phyloP scores from a whole-genome alignment of 768 basidiomycete species.

The Cystobasidium onofrii region DNA sequence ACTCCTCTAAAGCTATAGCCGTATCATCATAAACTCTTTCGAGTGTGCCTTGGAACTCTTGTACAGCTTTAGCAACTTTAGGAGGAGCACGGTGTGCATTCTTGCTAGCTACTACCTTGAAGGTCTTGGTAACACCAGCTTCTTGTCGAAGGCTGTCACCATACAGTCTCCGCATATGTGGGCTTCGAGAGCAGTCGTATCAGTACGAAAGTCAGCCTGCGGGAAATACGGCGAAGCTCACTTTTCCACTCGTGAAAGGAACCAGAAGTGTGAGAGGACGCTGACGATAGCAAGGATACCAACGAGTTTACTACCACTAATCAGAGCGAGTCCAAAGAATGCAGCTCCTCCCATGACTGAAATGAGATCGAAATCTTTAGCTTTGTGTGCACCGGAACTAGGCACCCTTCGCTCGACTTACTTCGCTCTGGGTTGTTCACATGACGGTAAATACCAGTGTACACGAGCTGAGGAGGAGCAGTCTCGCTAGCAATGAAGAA shows the following conservation, averaged over 20 bases:
- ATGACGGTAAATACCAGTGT: slow-evolving; percentile 80
- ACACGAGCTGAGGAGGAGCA: slow-evolving; percentile 79
- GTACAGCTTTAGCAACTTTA: slow-evolving; percentile 73
- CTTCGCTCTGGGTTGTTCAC: slow-evolving; percentile 27
- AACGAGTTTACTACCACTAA: slow-evolving; percentile 88
- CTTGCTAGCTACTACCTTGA: slow-evolving; percentile 78
- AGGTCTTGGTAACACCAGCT: slow-evolving; percentile 95
- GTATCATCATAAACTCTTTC: slow-evolving; percentile 95
- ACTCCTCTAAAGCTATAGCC: slow-evolving; percentile 83
- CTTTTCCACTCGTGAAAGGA: slow-evolving; percentile 85
- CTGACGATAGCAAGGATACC: slow-evolving; percentile 72
- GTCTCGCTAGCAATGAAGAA: slow-evolving; percentile 53
- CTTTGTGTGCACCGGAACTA: too few species aligned
- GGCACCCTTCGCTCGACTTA: background rate
- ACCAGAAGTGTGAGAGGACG: slow-evolving; percentile 90
- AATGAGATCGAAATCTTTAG: background rate
- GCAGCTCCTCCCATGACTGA: slow-evolving; percentile 79
- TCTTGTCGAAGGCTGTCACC: slow-evolving; percentile 88
- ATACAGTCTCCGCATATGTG: slow-evolving; percentile 97
- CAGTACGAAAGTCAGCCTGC: background rate
- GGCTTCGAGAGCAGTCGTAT: slow-evolving; percentile 52
- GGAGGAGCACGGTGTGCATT: slow-evolving; percentile 55
- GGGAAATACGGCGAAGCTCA: slow-evolving; percentile 48
- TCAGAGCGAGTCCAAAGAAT: slow-evolving; percentile 84
- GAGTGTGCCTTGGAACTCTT: slow-evolving; percentile 85